A percentile compares a stretch with the other conserved stretches of the same genome.
phyloP scores from a whole-genome alignment of 495 filamentous ascomycete genomes.

The Cryomyces minteri region DNA sequence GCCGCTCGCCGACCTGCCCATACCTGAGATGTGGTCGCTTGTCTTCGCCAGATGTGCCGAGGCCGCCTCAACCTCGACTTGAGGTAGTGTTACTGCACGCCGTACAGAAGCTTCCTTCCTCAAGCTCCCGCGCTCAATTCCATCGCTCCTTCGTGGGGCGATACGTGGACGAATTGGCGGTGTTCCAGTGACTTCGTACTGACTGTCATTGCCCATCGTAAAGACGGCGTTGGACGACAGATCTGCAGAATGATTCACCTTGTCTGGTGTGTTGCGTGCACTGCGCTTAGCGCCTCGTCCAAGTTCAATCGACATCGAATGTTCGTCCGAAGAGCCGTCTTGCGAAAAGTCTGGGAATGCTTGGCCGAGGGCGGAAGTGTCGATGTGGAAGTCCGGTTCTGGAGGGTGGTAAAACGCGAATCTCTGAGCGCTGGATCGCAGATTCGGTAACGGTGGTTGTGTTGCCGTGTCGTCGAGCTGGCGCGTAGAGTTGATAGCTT shows the following conservation, averaged over 20 bases:
- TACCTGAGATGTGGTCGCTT: slow-evolving; percentile 1
- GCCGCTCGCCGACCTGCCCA: background rate
- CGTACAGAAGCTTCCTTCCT: slow-evolving; percentile 14
- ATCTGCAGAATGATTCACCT: slow-evolving; percentile 6
- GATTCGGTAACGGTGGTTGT: slow-evolving; percentile 3
- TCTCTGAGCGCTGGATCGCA: slow-evolving; percentile 14
- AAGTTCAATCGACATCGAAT: slow-evolving; percentile 17
- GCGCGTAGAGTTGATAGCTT: background rate
- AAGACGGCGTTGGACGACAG: slow-evolving; percentile 7
- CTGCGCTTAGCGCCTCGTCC: slow-evolving; percentile 12
- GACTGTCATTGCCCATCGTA: slow-evolving; percentile 11
- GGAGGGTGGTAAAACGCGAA: slow-evolving; percentile 7
- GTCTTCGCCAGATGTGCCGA: background rate
- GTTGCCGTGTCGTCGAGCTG: slow-evolving; percentile 5
- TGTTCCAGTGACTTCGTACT: slow-evolving; percentile 18
- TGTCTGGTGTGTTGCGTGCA: slow-evolving; percentile 11
- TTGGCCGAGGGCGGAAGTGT: slow-evolving; percentile 13
- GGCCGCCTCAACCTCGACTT: background rate
- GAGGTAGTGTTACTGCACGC: slow-evolving; percentile 6
- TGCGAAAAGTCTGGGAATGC: slow-evolving; percentile 12
- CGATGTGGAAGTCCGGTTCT: slow-evolving; percentile 3
- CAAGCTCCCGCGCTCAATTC: slow-evolving; percentile 8
- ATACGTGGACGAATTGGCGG: slow-evolving; percentile 8
- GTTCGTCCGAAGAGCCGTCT: slow-evolving; percentile 8
- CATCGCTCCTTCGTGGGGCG: slow-evolving; percentile 5